Percentiles rank a stretch among this genome's conserved stretches.
Conservation (phyloP, 2,329 filamentous ascomycete species). For the Calonectria fujianensis region DNA sequence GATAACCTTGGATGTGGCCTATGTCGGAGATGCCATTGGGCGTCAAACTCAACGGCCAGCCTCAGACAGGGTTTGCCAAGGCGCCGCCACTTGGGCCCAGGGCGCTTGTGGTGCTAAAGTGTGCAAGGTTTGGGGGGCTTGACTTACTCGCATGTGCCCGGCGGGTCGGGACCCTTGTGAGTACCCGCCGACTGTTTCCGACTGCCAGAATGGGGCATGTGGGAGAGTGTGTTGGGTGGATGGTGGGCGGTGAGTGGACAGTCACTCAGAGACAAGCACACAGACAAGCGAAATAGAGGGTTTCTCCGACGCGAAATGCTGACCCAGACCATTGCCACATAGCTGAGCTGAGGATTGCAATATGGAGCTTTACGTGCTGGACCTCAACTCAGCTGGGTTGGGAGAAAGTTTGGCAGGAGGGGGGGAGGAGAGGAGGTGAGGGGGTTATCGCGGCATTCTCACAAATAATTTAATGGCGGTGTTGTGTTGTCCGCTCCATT, state of each 20-base stretch:
- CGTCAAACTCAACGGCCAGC: conserved; percentile 36
- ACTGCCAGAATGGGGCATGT: conserved; percentile 16
- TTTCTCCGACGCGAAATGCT: conserved; percentile 11
- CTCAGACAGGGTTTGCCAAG: conserved; percentile 20
- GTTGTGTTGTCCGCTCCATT: conserved; percentile 19
- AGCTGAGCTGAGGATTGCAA: conserved; percentile 27
- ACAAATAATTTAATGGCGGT: conserved; percentile 9
- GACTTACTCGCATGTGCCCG: conserved; percentile 24
- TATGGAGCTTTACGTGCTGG: conserved; percentile 15
- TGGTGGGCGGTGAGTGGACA: conserved; percentile 25
- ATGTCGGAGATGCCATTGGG: conserved; percentile 30
- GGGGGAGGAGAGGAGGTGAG: not conserved
- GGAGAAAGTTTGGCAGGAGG: conserved; percentile 8
- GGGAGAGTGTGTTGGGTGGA: conserved; percentile 25
- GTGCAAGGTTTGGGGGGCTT: conserved; percentile 21
- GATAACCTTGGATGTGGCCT: conserved; percentile 5
- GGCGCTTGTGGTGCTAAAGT: conserved; percentile 6
- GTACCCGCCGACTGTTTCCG: conserved; percentile 19
- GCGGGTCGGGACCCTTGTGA: conserved; percentile 19
- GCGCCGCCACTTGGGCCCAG: conserved; percentile 17
- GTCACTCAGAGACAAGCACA: conserved; percentile 9
- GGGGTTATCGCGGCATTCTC: conserved; percentile 10
- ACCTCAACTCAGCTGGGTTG: conserved; percentile 10
- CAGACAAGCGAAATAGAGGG: conserved; percentile 20
- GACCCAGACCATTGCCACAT: conserved; percentile 23